Conservation (phyloP, 495 filamentous ascomycete species). For the Penicillium crystallinum region DNA sequence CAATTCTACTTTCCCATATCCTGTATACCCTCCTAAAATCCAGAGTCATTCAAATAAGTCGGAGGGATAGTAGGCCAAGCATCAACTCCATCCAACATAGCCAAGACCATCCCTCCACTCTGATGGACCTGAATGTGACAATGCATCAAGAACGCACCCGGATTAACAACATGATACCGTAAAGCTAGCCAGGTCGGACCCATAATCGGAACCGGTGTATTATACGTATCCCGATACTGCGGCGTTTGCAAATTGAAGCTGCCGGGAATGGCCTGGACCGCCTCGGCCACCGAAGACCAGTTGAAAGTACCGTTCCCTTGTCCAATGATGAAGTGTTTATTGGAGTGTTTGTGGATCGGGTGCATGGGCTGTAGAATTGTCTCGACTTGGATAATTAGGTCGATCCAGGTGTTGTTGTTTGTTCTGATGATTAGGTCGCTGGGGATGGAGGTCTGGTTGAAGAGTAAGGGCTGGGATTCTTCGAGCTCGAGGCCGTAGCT, state of each 20-base stretch:
- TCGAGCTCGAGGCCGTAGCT: slow-evolving; percentile 30
- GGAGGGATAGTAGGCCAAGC: slow-evolving; percentile 43
- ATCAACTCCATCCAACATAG: slow-evolving; percentile 54
- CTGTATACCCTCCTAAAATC: slow-evolving; percentile 8
- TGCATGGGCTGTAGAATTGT: slow-evolving; percentile 41
- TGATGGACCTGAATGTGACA: slow-evolving; percentile 58
- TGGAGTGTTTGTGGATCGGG: slow-evolving; percentile 60
- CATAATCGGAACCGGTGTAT: slow-evolving; percentile 29
- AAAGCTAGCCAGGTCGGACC: slow-evolving; percentile 48
- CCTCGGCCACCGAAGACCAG: slow-evolving; percentile 48
- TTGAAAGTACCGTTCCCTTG: slow-evolving; percentile 44
- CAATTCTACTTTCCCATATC: background rate
- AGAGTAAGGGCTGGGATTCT: slow-evolving; percentile 43
- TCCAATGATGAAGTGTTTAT: slow-evolving; percentile 54
- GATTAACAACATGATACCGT: slow-evolving; percentile 54
- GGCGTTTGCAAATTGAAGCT: slow-evolving; percentile 54
- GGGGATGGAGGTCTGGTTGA: slow-evolving; percentile 31
- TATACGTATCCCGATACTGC: slow-evolving; percentile 45
- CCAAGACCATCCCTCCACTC: slow-evolving; percentile 51
- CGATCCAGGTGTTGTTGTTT: slow-evolving; percentile 52
- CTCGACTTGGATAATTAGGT: slow-evolving; percentile 45
- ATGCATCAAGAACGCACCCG: slow-evolving; percentile 55
- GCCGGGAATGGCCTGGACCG: slow-evolving; percentile 36
- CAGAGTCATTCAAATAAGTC: slow-evolving; percentile 21
- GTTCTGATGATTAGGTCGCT: slow-evolving; percentile 47